Evolutionary conservation across 345 rosid genomes (phyloP).

Genomic region (Ceriops decandra): DNA sequence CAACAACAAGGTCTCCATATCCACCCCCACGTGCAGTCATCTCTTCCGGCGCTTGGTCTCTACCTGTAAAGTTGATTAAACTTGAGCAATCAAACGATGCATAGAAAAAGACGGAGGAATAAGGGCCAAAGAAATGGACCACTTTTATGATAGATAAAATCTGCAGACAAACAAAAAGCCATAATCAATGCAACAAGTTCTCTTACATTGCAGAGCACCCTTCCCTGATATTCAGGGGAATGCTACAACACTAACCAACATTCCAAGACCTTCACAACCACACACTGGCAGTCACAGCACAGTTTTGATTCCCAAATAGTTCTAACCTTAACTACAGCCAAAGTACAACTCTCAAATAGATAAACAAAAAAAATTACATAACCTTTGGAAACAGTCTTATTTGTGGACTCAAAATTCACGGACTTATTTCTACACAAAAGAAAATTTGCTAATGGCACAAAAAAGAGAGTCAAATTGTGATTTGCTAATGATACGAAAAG

Average conservation of each 20-base stretch:
- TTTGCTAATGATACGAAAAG: no score
- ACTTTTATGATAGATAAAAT: not conserved
- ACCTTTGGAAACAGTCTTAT: no score
- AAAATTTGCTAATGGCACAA: no score
- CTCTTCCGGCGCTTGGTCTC: slow-evolving; percentile 64
- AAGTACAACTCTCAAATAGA: no score
- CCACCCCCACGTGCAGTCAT: slow-evolving; percentile 22
- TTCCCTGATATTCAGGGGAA: not conserved
- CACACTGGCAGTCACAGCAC: no score
- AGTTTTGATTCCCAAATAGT: no score
- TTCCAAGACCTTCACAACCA: no score
- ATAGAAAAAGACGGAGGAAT: not conserved
- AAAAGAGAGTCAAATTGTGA: no score
- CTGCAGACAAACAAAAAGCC: not conserved
- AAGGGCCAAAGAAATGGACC: not conserved
- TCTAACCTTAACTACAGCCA: no score
- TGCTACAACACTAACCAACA: not conserved
- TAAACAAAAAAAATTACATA: no score
- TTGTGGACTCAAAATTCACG: no score
- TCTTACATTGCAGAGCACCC: not conserved
- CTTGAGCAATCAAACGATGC: not conserved
- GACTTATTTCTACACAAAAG: no score
- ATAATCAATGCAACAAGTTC: not conserved
- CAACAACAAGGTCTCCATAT: slow-evolving; percentile 7
- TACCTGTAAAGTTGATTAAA: slow-evolving; percentile 39